Percentiles rank a stretch among this genome's conserved stretches.
Conservation (phyloP, 306 rosid genomes). For the Citrullus amarus region DNA sequence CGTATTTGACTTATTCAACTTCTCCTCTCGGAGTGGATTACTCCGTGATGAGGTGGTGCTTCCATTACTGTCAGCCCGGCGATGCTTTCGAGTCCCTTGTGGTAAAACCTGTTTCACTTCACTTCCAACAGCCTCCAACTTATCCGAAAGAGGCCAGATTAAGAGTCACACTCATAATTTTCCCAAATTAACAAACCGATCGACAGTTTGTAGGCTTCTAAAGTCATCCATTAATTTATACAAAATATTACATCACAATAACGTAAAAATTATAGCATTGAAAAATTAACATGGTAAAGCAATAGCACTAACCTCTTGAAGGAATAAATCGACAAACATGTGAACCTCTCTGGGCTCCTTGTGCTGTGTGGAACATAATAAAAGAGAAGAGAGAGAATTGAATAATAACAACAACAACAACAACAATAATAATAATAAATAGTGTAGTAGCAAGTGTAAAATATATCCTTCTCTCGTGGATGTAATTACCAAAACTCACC, state of each 20-base stretch:
- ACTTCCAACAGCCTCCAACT: constrained; percentile 55
- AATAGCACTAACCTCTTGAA: constrained; percentile 62
- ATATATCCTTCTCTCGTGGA: background rate
- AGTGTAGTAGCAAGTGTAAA: background rate
- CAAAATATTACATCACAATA: background rate
- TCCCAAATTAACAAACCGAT: background rate
- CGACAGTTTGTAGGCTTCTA: background rate
- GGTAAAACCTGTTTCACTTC: constrained; percentile 87
- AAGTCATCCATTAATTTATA: background rate
- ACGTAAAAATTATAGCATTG: background rate
- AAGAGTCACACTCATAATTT: background rate
- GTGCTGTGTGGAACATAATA: constrained; percentile 44
- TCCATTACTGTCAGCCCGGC: constrained; percentile 75
- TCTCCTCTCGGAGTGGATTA: constrained; percentile 77
- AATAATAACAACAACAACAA: constrained; percentile 8
- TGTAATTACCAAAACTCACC: constrained; percentile 33
- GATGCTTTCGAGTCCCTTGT: constrained; percentile 60
- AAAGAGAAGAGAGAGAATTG: constrained; percentile 2
- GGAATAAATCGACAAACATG: constrained; percentile 88
- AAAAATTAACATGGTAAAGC: background rate
- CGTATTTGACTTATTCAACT: constrained; percentile 54
- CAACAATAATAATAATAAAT: no score
- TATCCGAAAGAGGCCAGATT: constrained; percentile 14
- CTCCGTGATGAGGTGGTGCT: constrained; percentile 82
- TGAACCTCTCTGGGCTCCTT: constrained; percentile 98